Base-by-base conservation (phyloP, 164 flowering plant species). In the Tinospora cordifolia region DNA sequence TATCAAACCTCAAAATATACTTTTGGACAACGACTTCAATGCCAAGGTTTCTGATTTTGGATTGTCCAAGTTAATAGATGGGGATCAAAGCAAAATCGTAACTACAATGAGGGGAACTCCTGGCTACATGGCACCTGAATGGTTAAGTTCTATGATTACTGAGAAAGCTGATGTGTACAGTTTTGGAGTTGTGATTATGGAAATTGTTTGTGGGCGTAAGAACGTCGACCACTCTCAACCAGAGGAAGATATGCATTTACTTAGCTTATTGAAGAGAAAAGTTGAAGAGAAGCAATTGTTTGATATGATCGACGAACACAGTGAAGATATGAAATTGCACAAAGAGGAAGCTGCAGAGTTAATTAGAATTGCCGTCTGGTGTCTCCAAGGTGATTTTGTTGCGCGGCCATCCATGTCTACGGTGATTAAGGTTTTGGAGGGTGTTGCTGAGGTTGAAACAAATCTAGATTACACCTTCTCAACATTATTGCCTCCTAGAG, bases 11-110 rank as follows among this genome's bases (percentile, higher is more conserved):
- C 76, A 75, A 7, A 67, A 46, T 39, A 67, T 67, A 9, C 59
- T 67, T 27, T 11, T 69, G 21, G 71, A 69, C 9, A 12, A 70
- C 9, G 62, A 65, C 26, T 79, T 79, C 66, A 70, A 75, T 63
- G 78, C 70, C 30, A 75, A 79, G 27, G 25, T 79, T 21, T 75
- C 81, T 8, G 74, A 79, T 62, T 79, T 79, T 63, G 78, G 81
- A 8, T 54, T 69, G 47, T 54, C 71, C 8, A 54, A 69, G 63
- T n/a, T 54, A 30, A 69, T 54, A 8, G 63, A 66, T 21, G 60
- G 74, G 21, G 70, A 79, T 21, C 69, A 79, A 24, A 75, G 76
- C 76, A 76, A 66, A 26, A 74, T 79, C 14, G 26, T 73, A 41
- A 75, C 76, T n/a, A 30, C 63, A 21, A 39, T 26, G 21, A 26